Base-by-base conservation (phyloP, 495 filamentous ascomycete species). In the Daldinia grandis region DNA sequence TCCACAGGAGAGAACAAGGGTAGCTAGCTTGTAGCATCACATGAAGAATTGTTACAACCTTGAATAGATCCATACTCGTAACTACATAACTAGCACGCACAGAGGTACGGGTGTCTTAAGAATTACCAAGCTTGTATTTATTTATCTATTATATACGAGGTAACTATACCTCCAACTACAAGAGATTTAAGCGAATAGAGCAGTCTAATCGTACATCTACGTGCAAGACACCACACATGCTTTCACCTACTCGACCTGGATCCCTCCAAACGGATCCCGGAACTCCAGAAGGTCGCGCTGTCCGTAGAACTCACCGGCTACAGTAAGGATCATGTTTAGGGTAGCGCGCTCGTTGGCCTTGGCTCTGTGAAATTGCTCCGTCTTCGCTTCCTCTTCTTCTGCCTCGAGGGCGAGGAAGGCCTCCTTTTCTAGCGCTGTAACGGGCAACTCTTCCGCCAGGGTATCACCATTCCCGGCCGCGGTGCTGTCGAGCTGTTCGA, bases 281-380 rank as follows among this genome's bases (percentile, higher is more conserved):
- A 88, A 89, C 72, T 89, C 87, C 53, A 98, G 81, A 35, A 99
- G 80, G 79, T 99, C 95, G 62, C 89, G 84, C 81, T 99, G 95
- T 2, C 95, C 94, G 78, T 91, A 99, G 72, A 91, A 88, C 79
- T 97, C 93, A 69, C 93, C 95, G 40, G 91, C 90, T 28, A 99
- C 84, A 0, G 92, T 94, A 58, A 99, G 84, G 63, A 97, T 92
- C 92, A 97, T 97, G 76, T 97, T 95, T 6, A 97, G 83, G 60
- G 91, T 90, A 21, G 81, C 83, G 58, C 81, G 79, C 64, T 85
- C 83, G 76, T 87, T 88, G 71, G 74, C 50, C 31, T 62, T 72
- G 33, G 75, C 66, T 12, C 76, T 64, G 9, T 67, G 58, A 21
- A 53, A 50, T 15, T 42, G 42, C 42, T 73, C 72, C 61, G 24